Base-by-base conservation (phyloP, 352 stramenopile genomes). In the Paralagenidium karlingii region DNA sequence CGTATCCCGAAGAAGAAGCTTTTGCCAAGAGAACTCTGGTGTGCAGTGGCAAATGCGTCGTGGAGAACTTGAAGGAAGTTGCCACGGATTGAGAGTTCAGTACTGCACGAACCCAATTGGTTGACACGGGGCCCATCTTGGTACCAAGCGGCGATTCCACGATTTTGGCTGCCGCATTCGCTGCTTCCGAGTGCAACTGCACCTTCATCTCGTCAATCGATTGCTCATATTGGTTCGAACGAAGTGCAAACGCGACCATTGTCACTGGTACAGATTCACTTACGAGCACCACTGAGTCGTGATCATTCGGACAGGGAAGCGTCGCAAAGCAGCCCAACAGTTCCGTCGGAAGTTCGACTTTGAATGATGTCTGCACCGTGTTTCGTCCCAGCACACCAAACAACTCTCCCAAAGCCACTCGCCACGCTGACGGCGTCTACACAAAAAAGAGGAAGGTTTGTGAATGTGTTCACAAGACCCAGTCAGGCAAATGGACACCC, bases 241-340 rank as follows among this genome's bases (percentile, higher is more conserved):
- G 80, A 32, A 99, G 68, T 15, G 92, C 93, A 50, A 97, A 96
- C 15, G 94, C 91, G 48, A 98, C 94, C 8, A 83, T 93, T 18
- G 92, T 97, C 33, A 94, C 94, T 1, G 87, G 85, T 46, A 94
- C 70, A 15, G 91, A 68, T 41, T 98, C 91, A 55, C 96, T 80
- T 11, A 98, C 94, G 21, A 94, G 67, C 18, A 97, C 77, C 5
- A 97, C 70, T 34, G 77, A 68, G 27, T 85, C 82, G 46, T n/a
- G n/a, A n/a, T n/a, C n/a, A n/a, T 87, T 83, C 31, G 90, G 89
- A 28, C 75, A 67, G 26, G 85, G 77, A 18, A 99, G 63, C 15
- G 79, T 78, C 15, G 90, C 86, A 43, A 95, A 68, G 3, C 93
- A 91, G 26, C 64, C 55, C n/a, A 68, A 53, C 15, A 93, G 50